Evolutionary conservation across 2,329 filamentous ascomycete species (phyloP), one percentile per base, ranked within the genome.

Genomic region (Phyllosticta citriasiana): DNA sequence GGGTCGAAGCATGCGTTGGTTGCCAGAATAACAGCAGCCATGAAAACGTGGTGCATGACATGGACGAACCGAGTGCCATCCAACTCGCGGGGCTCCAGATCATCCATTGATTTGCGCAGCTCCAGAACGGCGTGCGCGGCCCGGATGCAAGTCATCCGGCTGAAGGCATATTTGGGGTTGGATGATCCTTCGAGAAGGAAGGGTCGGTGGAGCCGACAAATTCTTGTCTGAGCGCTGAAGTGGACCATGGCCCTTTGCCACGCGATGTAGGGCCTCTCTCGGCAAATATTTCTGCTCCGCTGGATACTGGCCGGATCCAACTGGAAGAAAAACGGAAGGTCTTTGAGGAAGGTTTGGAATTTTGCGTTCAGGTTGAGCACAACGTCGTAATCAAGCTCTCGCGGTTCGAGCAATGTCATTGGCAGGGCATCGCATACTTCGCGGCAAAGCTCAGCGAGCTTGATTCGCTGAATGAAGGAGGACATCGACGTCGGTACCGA

Each of bases 401-500:
- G 52, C 47, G 64, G 26, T 30, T 66, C 60, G 10, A 59, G 56
- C 5, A 52, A 52, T 12, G 33, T n/a, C 4, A 72, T 65, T 19
- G 72, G 68, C 12, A 67, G 67, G 8, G 66, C 66, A 60, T 77
- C 75, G 16, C 71, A 71, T 16, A 75, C 66, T 53, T 70, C 69
- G 19, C 73, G 72, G 26, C 72, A 75, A 6, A 77, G 64, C 19
- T 73, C 26, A 10, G 58, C 53, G 3, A 60, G 35, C 24, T 19
- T n/a, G n/a, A 56, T 22, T n/a, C 53, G 58, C 30, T 75, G 71
- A 0, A 75, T 65, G 30, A 68, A 72, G 58, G 76, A 77, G 1
- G 73, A 74, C 71, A 76, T 75, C 14, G 70, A 65, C 0, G 75
- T 77, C 0, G 74, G 69, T 66, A 64, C 10, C 68, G 64, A 19